Conservation (phyloP, 768 basidiomycete species). For the Boletus rubescentipes region DNA sequence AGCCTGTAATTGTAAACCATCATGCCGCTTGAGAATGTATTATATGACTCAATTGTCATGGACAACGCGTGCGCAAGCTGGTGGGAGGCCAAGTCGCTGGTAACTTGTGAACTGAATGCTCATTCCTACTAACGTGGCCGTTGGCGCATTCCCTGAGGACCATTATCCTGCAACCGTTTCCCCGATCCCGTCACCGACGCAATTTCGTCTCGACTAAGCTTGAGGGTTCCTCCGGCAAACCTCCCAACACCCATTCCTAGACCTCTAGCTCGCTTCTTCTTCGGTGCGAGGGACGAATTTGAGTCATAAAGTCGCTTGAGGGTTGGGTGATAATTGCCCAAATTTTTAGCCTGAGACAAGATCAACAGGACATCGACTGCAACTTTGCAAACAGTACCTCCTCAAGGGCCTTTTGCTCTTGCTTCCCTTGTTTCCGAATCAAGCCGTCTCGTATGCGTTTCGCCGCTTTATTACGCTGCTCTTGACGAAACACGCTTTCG, state of each 20-base stretch:
- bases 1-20: conserved; percentile 2
- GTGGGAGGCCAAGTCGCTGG: no score
- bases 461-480: conserved; percentile 67
- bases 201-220: conserved; percentile 63
- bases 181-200: conserved; percentile 31
- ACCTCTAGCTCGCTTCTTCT: conserved; percentile 59
- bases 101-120: neutral
- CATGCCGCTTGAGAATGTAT: conserved; percentile 4
- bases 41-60: neutral
- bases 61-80: neutral
- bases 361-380: conserved; percentile 2
- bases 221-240: conserved; percentile 67
- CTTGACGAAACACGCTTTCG: conserved; percentile 55
- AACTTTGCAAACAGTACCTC: conserved; percentile 49
- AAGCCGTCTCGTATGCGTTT: conserved; percentile 75
- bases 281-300: conserved; percentile 22
- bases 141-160: neutral
- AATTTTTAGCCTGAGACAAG: conserved; percentile 64
- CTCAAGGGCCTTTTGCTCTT: conserved; percentile 54
- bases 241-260: conserved; percentile 78
- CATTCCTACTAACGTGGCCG: conserved; percentile 11
- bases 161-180: conserved; percentile 1
- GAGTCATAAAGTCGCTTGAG: conserved; percentile 66
- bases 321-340: conserved; percentile 82
- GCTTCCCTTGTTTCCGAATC: conserved; percentile 56